Percentiles rank a stretch among this genome's conserved stretches.
phyloP scores from a whole-genome alignment of 495 filamentous ascomycete species.

The Xanthoparmelia taractica region DNA sequence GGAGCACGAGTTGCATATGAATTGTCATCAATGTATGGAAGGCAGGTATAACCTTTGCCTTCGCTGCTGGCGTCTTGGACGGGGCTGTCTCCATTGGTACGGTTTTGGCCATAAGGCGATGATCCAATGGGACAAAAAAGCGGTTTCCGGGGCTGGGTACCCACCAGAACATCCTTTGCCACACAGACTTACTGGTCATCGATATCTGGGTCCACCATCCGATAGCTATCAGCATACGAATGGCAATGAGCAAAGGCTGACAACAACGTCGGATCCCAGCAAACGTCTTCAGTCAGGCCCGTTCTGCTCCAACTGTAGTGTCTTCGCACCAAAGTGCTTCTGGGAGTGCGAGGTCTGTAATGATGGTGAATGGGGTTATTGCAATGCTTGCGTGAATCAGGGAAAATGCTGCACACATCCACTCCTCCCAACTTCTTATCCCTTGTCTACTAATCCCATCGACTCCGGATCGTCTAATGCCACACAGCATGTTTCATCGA shows the following conservation, averaged over 20 bases:
- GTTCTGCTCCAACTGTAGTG: slow-evolving; percentile 71
- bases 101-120: slow-evolving; percentile 63
- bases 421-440: slow-evolving; percentile 51
- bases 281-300: slow-evolving; percentile 65
- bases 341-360: slow-evolving; percentile 82
- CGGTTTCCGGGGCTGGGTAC: slow-evolving; percentile 38
- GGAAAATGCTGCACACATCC: slow-evolving; percentile 70
- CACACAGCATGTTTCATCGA: slow-evolving; percentile 2
- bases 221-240: slow-evolving; percentile 28
- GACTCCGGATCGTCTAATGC: slow-evolving; percentile 1
- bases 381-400: slow-evolving; percentile 70
- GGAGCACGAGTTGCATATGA: slow-evolving; percentile 74
- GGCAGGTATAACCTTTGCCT: slow-evolving; percentile 71
- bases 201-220: slow-evolving; percentile 52
- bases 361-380: slow-evolving; percentile 88
- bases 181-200: slow-evolving; percentile 59
- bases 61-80: slow-evolving; percentile 63
- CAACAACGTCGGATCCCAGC: slow-evolving; percentile 58
- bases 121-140: slow-evolving; percentile 42
- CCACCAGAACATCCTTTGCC: slow-evolving; percentile 39
- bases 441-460: slow-evolving; percentile 1
- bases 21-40: slow-evolving; percentile 59
- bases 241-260: slow-evolving; percentile 26
- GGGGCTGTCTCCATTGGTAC: slow-evolving; percentile 70
- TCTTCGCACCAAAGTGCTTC: slow-evolving; percentile 65